phyloP scores from a whole-genome alignment of 306 rosid species.

The Hylodesmum podocarpum region DNA sequence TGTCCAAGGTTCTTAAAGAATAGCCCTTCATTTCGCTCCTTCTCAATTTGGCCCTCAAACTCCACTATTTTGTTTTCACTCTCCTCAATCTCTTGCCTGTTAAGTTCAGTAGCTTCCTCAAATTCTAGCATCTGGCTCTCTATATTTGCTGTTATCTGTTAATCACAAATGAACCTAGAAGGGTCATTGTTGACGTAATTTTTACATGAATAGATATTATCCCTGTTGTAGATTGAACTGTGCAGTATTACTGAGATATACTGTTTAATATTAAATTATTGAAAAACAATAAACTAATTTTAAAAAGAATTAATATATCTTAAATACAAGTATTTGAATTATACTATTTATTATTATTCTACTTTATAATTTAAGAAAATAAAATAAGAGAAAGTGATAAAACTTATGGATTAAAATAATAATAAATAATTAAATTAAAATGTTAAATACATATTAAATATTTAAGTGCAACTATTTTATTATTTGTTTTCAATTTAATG shows the following conservation, averaged over 20 bases:
- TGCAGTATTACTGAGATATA: neutral
- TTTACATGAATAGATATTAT: neutral
- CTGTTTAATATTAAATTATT: no score
- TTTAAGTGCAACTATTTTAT: no score
- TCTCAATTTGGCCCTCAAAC: conserved; percentile 62
- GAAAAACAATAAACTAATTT: no score
- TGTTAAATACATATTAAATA: no score
- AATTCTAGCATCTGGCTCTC: conserved; percentile 74
- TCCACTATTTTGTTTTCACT: conserved; percentile 53
- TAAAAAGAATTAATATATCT: no score
- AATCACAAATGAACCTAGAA: conserved; percentile 22
- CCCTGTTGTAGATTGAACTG: neutral
- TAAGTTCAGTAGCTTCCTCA: conserved; percentile 70
- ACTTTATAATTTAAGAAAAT: no score
- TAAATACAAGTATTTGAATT: no score
- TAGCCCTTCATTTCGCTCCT: conserved; percentile 73
- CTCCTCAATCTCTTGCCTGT: conserved; percentile 58
- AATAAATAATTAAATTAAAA: no score
- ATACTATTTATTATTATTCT: no score
- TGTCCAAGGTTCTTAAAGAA: conserved; percentile 72
- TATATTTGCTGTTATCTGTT: conserved; percentile 77
- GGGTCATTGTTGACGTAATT: neutral
- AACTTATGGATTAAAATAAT: no score
- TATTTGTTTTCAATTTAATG: no score
- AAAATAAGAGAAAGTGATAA: no score